These are phyloP conservation scores for Pseudohalonectria lignicola DNA, from an alignment of 2,329 filamentous ascomycete genomes.

Conservation along the genomic window DNA sequence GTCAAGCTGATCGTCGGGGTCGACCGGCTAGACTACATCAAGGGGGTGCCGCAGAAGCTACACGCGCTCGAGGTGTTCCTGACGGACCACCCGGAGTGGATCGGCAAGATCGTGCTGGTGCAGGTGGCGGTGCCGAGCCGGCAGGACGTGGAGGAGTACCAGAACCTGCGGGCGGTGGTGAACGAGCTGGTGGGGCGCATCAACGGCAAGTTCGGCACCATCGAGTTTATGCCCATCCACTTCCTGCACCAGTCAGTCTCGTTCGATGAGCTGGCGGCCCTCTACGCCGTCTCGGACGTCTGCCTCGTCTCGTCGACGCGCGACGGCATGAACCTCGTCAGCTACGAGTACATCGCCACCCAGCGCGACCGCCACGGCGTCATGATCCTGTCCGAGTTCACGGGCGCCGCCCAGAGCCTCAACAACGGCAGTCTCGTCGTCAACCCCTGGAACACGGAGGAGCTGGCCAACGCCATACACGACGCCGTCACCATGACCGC, in stretches of 20 bases:
- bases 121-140: slow-evolving; percentile 92
- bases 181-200: slow-evolving; percentile 96
- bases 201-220: slow-evolving; percentile 92
- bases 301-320: slow-evolving; percentile 92
- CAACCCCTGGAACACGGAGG: slow-evolving; percentile 98
- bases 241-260: slow-evolving; percentile 94
- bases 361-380: slow-evolving; percentile 85
- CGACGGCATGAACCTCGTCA: slow-evolving; percentile 97
- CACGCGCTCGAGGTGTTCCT: slow-evolving; percentile 95
- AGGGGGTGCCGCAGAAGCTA: slow-evolving; percentile 94
- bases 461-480: slow-evolving; percentile 84
- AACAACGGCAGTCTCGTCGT: slow-evolving; percentile 92
- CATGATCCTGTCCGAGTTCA: slow-evolving; percentile 94
- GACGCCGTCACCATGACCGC: slow-evolving; percentile 95
- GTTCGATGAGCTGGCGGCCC: slow-evolving; percentile 87
- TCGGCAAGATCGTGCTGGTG: slow-evolving; percentile 91
- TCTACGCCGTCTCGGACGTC: slow-evolving; percentile 86
- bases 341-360: slow-evolving; percentile 95
- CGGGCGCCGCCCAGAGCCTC: slow-evolving; percentile 86
- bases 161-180: slow-evolving; percentile 87
- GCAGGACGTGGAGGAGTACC: slow-evolving; percentile 95
- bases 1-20: slow-evolving; percentile 96
- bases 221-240: slow-evolving; percentile 98
- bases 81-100: slow-evolving; percentile 95
- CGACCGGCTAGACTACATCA: slow-evolving; percentile 96